Evolutionary conservation across 2,329 filamentous ascomycete genomes (phyloP).

Genomic region (Aspergillus sp.): DNA sequence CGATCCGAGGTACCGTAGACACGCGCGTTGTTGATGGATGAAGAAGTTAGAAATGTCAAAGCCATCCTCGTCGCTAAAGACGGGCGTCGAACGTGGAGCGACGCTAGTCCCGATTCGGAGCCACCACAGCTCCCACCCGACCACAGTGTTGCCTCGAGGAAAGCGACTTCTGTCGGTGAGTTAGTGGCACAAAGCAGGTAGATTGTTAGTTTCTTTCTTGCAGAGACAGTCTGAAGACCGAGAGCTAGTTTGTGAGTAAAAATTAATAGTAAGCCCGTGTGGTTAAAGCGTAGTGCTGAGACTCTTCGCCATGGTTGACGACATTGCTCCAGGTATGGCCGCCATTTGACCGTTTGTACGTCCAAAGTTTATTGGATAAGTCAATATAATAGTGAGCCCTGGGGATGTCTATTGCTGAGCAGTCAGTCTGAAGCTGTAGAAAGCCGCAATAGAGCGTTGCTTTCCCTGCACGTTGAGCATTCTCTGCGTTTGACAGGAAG

Average conservation of each 20-base stretch:
- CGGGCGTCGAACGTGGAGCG: constrained; percentile 17
- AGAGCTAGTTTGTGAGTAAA: constrained; percentile 2
- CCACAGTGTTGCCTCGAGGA: constrained; percentile 8
- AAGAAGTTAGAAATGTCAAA: constrained; percentile 37
- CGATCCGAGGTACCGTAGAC: constrained; percentile 21
- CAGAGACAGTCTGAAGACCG: background rate
- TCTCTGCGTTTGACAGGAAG: no score
- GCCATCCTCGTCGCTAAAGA: constrained; percentile 34
- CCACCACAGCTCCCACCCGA: constrained; percentile 8
- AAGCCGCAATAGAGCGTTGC: no score
- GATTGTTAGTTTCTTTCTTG: background rate
- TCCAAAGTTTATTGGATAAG: no score
- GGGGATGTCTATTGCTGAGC: no score
- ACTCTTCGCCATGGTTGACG: no score
- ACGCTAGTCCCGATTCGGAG: constrained; percentile 35
- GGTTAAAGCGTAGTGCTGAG: background rate
- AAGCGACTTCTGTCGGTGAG: constrained; percentile 1
- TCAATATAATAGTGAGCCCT: no score
- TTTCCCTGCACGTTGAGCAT: no score
- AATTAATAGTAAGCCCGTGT: background rate
- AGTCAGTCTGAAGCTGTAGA: no score
- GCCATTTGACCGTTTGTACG: no score
- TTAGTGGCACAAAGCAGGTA: background rate
- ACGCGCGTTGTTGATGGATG: constrained; percentile 41
- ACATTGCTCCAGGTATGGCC: no score